Evolutionary conservation across 257 asterid species (phyloP).

Genomic region (Verbascum thapsus): DNA sequence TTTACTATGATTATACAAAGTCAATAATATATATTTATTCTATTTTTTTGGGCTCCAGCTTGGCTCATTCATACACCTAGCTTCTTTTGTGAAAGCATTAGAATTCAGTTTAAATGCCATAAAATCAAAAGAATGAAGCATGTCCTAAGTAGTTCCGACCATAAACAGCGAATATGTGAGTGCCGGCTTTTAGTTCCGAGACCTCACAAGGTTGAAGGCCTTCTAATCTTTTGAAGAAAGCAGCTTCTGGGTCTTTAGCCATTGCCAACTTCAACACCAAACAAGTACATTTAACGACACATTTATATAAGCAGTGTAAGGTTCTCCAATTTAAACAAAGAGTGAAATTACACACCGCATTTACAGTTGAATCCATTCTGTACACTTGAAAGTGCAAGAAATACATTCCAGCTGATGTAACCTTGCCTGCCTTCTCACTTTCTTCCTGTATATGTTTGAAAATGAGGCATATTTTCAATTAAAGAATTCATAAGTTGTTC

Average conservation of each 20-base stretch:
- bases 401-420: constrained; percentile 95
- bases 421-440: constrained; percentile 92
- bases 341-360: constrained; percentile 69
- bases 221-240: constrained; percentile 93
- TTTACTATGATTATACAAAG: too few species aligned
- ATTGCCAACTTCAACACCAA: constrained; percentile 66
- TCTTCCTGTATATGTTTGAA: constrained; percentile 69
- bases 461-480: constrained; percentile 17
- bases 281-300: constrained; percentile 32
- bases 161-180: constrained; percentile 98
- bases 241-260: constrained; percentile 99
- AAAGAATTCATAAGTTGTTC: constrained; percentile 13
- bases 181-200: constrained; percentile 93
- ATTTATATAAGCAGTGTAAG: constrained; percentile 21
- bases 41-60: too few species aligned
- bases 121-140: constrained; percentile 25
- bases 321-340: constrained; percentile 11
- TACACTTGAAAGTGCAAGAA: constrained; percentile 99
- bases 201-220: constrained; percentile 99
- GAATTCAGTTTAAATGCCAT: constrained; percentile 22
- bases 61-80: too few species aligned
- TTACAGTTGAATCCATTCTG: constrained; percentile 96
- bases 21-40: too few species aligned
- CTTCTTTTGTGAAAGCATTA: constrained; percentile 4
- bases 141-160: constrained; percentile 62